A percentile compares a stretch with the other conserved stretches of the same genome.
These are phyloP conservation scores for Leccinellum rugosiceps DNA, from an alignment of 768 basidiomycete species.

Conservation along the genomic window DNA sequence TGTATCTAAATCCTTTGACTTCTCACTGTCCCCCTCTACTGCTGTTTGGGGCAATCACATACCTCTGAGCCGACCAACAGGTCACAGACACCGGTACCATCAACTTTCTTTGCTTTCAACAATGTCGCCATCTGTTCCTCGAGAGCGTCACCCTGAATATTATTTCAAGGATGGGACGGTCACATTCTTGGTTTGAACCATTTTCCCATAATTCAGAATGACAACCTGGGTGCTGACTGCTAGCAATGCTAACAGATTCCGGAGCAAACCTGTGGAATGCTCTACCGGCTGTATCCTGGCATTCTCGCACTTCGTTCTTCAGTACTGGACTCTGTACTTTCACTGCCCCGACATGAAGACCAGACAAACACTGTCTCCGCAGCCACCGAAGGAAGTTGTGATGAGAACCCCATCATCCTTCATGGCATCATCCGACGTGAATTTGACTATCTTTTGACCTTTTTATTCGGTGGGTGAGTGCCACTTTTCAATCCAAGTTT, in stretches of 20 bases:
- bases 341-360: background rate
- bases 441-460: slow-evolving; percentile 1
- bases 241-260: background rate
- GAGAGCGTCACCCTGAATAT: background rate
- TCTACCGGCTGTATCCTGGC: background rate
- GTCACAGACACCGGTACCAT: no score
- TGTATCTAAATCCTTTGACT: no score
- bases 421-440: background rate
- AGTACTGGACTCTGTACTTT: background rate
- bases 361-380: background rate
- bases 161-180: slow-evolving; percentile 8
- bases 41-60: no score
- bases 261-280: background rate
- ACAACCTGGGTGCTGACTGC: background rate
- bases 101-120: no score
- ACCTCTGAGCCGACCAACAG: no score
- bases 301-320: background rate
- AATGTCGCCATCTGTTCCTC: background rate
- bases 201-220: background rate
- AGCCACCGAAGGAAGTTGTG: background rate
- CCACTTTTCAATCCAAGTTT: background rate
- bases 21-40: no score
- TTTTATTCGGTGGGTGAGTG: slow-evolving; percentile 3
- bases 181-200: background rate
- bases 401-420: slow-evolving; percentile 3